Evolutionary conservation across 1,284 basidiomycete species (phyloP), one percentile per base, ranked within the genome.

Genomic region (Pholiota adiposa): DNA sequence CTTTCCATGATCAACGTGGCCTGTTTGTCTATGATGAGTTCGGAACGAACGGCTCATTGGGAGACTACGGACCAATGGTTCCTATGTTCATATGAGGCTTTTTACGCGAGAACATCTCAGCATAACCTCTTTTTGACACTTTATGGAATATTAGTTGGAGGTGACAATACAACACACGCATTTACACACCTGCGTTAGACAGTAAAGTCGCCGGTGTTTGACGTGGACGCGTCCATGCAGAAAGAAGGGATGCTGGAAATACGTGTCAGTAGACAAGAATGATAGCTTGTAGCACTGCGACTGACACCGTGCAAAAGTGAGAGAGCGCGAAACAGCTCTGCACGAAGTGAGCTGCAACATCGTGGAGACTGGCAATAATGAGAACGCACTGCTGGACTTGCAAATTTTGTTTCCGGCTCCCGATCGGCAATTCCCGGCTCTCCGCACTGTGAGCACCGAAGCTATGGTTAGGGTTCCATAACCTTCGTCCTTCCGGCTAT

Each of bases 21-120:
- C 89, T 90, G 61, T 49, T 53, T 66, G 21, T 19, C 49, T 36
- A 51, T 29, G 51, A 50, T 58, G 49, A 59, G 38, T 60, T 6
- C 11, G 21, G 18, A 36, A n/a, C 29, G 4, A 51, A 2, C n/a
- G 27, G 21, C 12, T 21, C 19, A 51, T 55, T 6, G 36, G 34
- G 56, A 57, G 18, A 46, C 56, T 70, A 76, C 79, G 51, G 70
- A 90, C 89, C 94, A 71, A 97, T 96, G 59, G 94, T 97, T 68
- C 94, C 94, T 73, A 97, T 94, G 82, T 97, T 98, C 92, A 98
- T 93, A 76, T 97, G 96, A 36, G 96, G 94, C 79, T 98, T 98
- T 53, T 81, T 78, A 63, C 96, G 90, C 63, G 87, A 85, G 79
- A 90, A 98, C 44, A 84, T 82, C 68, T 97, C 95, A 55, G 91